Evolutionary conservation across 208 protist genomes (phyloP), one percentile per base, ranked within the genome.

Genomic region (Endotrypanum monterogeii): DNA sequence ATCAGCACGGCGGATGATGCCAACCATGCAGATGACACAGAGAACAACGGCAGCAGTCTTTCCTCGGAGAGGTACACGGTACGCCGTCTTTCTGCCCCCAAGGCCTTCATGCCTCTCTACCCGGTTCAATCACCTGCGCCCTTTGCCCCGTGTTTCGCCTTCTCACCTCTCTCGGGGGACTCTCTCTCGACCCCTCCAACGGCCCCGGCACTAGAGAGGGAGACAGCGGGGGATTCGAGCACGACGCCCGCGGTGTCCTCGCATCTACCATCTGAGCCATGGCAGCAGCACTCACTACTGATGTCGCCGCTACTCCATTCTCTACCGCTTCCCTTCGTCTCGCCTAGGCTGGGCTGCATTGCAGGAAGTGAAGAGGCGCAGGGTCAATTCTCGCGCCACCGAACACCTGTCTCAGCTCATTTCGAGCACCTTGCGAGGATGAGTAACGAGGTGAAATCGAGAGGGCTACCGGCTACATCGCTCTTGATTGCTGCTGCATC

Each of bases 321-420:
- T 1, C 30, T 73, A 35, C 60, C 37, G 25, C 50, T 55, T 23
- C 41, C 30, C 20, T 39, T 39, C 25, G 28, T 73, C 23, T 23
- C 55, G 11, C 30, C 67, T 20, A n/a, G 3, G 67, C 28, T 60
- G 0, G 51, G 67, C 48, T 48, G 51, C 67, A 71, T 60, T 52
- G 20, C 2, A 28, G 44, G 3, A 14, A 54, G 25, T 30, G 28
- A 68, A 6, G 39, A 37, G 41, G n/a, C 44, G 44, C 62, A 68
- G 44, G 51, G 44, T 37, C 62, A 50, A 35, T 50, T 57, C 32
- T 57, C 66, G 28, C 66, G 50, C 25, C 66, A 70, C 39, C 66
- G 66, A 25, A 11, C 50, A 20, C 18, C 50, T 0, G 50, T 30
- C 23, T 52, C 66, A 55, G 66, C 48, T 3, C 48, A 5, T n/a